phyloP scores from a whole-genome alignment of 495 filamentous ascomycete genomes.

The Cairneyella variabilis region DNA sequence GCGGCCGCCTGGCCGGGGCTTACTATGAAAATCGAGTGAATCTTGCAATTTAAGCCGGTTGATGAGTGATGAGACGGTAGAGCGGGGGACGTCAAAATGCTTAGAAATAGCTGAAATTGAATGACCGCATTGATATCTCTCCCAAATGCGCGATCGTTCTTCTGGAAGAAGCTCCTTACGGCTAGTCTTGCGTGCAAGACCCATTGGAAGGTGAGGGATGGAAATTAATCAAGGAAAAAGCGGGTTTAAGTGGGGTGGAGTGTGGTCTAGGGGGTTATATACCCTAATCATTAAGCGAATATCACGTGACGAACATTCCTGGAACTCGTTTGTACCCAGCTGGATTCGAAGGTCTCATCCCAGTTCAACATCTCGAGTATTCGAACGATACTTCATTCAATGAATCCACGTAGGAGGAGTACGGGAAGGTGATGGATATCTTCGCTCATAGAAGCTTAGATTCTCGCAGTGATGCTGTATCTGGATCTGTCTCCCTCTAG shows the following conservation, averaged over 20 bases:
- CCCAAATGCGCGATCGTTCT: not conserved
- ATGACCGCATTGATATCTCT: not conserved
- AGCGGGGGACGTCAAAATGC: not conserved
- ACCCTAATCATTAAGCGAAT: not conserved
- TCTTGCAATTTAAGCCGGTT: not conserved
- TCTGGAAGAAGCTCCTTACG: not conserved
- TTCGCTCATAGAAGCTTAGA: too few species aligned
- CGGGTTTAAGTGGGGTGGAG: not conserved
- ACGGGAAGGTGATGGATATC: too few species aligned
- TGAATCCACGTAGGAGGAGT: too few species aligned
- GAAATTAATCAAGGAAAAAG: not conserved
- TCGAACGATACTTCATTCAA: too few species aligned
- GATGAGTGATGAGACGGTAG: constrained; percentile 1
- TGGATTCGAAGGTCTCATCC: too few species aligned
- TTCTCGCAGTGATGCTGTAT: too few species aligned
- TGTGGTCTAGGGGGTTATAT: not conserved
- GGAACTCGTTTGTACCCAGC: too few species aligned
- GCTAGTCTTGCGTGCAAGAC: not conserved
- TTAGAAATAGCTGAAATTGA: not conserved
- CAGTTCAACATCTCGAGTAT: too few species aligned
- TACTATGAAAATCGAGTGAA: not conserved
- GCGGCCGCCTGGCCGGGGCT: not conserved
- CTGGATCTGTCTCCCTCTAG: too few species aligned
- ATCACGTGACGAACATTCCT: too few species aligned
- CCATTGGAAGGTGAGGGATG: not conserved